Conservation (phyloP, 129 eudicot genomes). For the Centrapalus pauciflorus region DNA sequence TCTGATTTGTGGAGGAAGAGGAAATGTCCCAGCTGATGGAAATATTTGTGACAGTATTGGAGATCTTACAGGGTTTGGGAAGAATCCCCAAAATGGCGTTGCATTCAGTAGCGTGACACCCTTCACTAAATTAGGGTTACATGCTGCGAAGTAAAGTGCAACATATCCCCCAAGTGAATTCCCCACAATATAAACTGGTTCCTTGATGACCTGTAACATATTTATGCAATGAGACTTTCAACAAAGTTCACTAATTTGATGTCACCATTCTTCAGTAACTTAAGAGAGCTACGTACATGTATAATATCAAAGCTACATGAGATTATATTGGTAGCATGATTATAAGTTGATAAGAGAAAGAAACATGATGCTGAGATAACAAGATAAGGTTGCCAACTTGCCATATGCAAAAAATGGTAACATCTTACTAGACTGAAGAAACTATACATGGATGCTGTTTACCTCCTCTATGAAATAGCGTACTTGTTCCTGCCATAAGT, state of each 20-base stretch:
- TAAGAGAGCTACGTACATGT: background rate
- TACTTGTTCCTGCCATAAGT: conserved; percentile 97
- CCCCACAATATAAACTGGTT: conserved; percentile 91
- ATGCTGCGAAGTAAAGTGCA: conserved; percentile 86
- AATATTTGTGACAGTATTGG: conserved; percentile 72
- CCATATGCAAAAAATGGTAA: background rate
- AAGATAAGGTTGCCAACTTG: background rate
- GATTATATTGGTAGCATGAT: background rate
- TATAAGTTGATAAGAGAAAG: background rate
- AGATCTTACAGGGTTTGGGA: conserved; percentile 77
- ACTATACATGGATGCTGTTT: conserved; percentile 1
- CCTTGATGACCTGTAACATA: conserved; percentile 72
- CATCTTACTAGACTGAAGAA: background rate
- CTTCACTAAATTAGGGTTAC: conserved; percentile 74
- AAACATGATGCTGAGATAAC: background rate
- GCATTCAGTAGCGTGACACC: conserved; percentile 93
- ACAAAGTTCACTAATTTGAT: background rate
- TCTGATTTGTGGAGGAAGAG: conserved; percentile 67
- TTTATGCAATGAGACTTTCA: background rate
- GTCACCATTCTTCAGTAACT: background rate
- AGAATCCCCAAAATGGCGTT: conserved; percentile 98
- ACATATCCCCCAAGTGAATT: conserved; percentile 97
- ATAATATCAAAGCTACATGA: background rate
- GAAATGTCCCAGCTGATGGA: conserved; percentile 91
- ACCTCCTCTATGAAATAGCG: conserved; percentile 83